These are phyloP conservation scores for Mortierella sp. DNA, from an alignment of 371 early-diverging fungal genomes.

Conservation along the genomic window DNA sequence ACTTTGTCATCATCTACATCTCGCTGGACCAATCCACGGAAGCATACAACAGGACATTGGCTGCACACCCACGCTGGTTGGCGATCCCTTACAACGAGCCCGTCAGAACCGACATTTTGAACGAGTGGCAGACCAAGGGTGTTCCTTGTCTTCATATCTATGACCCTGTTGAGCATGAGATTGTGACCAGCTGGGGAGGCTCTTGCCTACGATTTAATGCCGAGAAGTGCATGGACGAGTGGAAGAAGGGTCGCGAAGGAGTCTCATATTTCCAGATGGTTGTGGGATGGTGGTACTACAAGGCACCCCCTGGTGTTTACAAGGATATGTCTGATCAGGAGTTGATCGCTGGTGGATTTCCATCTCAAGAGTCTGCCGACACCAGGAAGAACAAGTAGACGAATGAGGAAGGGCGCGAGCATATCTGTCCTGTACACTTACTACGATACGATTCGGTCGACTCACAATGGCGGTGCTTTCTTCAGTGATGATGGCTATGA, in stretches of 20 bases:
- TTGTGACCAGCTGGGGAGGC: conserved; percentile 57
- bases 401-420: not conserved
- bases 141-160: conserved; percentile 50
- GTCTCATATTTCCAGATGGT: conserved; percentile 45
- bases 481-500: not conserved
- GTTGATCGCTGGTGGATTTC: conserved; percentile 30
- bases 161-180: conserved; percentile 44
- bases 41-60: conserved; percentile 38
- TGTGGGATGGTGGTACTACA: conserved; percentile 50
- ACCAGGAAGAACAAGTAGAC: conserved; percentile 47
- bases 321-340: conserved; percentile 45
- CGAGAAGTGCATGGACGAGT: conserved; percentile 42
- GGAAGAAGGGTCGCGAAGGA: conserved; percentile 42
- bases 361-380: conserved; percentile 20
- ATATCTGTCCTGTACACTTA: not conserved
- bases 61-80: conserved; percentile 51
- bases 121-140: conserved; percentile 48
- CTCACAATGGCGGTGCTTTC: not conserved
- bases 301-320: conserved; percentile 34
- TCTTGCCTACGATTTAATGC: conserved; percentile 52
- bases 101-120: conserved; percentile 41
- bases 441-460: not conserved
- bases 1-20: conserved; percentile 43
- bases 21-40: conserved; percentile 34
- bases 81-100: conserved; percentile 49